Evolutionary conservation across 345 rosid species (phyloP).

Genomic region (Eucalyptus regnans): DNA sequence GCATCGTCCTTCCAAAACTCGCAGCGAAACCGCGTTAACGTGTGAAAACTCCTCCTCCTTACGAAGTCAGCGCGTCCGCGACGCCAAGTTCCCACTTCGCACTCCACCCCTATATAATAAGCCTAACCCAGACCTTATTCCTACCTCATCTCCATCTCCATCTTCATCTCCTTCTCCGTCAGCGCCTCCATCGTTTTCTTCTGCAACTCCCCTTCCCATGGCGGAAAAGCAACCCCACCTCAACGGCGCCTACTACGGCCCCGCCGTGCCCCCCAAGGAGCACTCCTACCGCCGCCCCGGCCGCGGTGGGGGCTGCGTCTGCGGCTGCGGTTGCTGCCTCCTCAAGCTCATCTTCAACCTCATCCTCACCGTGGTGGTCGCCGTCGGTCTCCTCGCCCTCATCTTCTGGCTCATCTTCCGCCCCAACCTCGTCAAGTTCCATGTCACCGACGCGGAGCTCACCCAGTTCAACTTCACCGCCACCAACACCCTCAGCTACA

Average conservation of each 20-base stretch:
- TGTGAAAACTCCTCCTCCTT: neutral
- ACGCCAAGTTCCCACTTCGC: neutral
- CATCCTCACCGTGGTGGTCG: neutral
- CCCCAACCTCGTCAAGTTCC: conserved; percentile 23
- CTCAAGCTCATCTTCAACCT: conserved; percentile 3
- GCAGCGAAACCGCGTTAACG: neutral
- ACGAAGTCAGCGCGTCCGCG: neutral
- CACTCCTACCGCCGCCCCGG: conserved; percentile 5
- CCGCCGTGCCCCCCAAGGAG: conserved; percentile 4
- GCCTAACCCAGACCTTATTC: neutral
- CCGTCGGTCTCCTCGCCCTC: conserved; percentile 9
- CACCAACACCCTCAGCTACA: conserved; percentile 9
- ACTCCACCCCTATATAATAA: neutral
- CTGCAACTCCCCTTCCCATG: neutral
- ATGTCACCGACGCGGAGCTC: conserved; percentile 24
- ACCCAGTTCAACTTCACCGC: conserved; percentile 15
- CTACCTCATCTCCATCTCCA: neutral
- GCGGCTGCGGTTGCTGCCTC: conserved; percentile 6
- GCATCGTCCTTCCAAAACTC: neutral
- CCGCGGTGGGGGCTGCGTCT: neutral
- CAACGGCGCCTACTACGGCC: conserved; percentile 19
- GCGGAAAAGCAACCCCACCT: conserved; percentile 2
- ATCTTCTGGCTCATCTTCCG: conserved; percentile 33
- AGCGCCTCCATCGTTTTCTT: neutral
- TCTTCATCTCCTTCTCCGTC: neutral